phyloP scores from a whole-genome alignment of 2,329 filamentous ascomycete species.

The Phialophora macrospora region DNA sequence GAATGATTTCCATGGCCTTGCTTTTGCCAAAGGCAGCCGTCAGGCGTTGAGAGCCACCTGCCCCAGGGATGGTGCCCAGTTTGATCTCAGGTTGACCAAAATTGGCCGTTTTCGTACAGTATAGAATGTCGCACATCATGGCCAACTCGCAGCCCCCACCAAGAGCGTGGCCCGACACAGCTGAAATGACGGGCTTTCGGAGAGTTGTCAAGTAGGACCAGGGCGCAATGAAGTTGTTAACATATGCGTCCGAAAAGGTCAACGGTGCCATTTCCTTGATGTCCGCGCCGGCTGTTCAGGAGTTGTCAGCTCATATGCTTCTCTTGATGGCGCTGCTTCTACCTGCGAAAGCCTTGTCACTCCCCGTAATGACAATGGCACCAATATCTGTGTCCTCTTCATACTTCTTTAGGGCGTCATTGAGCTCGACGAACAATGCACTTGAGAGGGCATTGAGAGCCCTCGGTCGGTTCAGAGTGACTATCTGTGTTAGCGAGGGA shows the following conservation, averaged over 20 bases:
- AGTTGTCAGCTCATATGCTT: conserved; percentile 19
- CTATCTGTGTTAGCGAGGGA: conserved; percentile 44
- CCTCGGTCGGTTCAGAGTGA: conserved; percentile 92
- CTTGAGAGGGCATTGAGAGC: conserved; percentile 92
- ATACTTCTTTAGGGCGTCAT: conserved; percentile 73
- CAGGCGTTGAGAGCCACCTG: conserved; percentile 86
- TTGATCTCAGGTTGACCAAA: conserved; percentile 99
- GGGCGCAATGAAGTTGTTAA: conserved; percentile 87
- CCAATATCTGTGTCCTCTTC: conserved; percentile 71
- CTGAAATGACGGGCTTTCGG: conserved; percentile 92
- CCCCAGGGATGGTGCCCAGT: conserved; percentile 88
- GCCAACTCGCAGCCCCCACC: conserved; percentile 96
- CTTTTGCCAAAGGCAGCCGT: conserved; percentile 82
- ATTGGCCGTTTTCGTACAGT: conserved; percentile 82
- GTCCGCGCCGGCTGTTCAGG: conserved; percentile 76
- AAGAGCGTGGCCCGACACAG: conserved; percentile 91
- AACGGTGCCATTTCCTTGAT: conserved; percentile 99
- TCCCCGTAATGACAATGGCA: conserved; percentile 85
- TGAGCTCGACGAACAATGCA: conserved; percentile 87
- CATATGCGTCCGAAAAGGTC: conserved; percentile 86
- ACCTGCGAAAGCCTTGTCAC: conserved; percentile 82
- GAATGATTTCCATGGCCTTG: conserved; percentile 86
- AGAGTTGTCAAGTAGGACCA: conserved; percentile 87
- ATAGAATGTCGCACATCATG: conserved; percentile 96
- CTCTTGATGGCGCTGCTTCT: conserved; percentile 22